Evolutionary conservation across 208 protist species (phyloP).

Genomic region (Leishmania turanica): DNA sequence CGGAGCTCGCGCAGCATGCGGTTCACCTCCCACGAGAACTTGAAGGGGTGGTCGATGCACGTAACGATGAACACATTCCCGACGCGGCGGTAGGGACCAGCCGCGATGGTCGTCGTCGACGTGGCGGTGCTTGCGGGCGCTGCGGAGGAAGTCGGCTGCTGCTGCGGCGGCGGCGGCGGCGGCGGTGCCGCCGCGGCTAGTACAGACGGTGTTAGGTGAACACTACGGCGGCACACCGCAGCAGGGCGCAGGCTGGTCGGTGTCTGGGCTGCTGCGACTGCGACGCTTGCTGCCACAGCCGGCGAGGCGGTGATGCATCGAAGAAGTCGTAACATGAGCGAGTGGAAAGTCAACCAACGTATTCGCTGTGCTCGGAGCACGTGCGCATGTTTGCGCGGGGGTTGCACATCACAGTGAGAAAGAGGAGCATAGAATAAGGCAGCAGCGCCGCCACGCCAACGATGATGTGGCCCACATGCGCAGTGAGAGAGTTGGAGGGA

Average conservation of each 20-base stretch:
- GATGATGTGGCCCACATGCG: neutral
- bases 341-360: neutral
- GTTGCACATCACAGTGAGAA: neutral
- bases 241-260: neutral
- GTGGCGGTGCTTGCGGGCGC: neutral
- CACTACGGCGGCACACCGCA: neutral
- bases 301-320: neutral
- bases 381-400: neutral
- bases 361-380: neutral
- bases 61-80: constrained; percentile 87
- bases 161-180: neutral
- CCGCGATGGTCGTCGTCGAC: constrained; percentile 38
- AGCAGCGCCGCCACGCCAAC: neutral
- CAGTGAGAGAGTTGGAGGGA: neutral
- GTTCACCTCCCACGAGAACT: constrained; percentile 87
- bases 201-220: neutral
- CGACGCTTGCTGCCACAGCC: neutral
- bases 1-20: constrained; percentile 79
- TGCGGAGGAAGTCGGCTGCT: neutral
- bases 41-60: constrained; percentile 84
- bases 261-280: neutral
- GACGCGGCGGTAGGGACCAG: constrained; percentile 73
- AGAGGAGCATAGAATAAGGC: neutral
- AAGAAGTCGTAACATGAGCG: constrained; percentile 5
- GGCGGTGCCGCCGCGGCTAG: constrained; percentile 2